phyloP scores from a whole-genome alignment of 495 filamentous ascomycete genomes.

The Podospora comata region DNA sequence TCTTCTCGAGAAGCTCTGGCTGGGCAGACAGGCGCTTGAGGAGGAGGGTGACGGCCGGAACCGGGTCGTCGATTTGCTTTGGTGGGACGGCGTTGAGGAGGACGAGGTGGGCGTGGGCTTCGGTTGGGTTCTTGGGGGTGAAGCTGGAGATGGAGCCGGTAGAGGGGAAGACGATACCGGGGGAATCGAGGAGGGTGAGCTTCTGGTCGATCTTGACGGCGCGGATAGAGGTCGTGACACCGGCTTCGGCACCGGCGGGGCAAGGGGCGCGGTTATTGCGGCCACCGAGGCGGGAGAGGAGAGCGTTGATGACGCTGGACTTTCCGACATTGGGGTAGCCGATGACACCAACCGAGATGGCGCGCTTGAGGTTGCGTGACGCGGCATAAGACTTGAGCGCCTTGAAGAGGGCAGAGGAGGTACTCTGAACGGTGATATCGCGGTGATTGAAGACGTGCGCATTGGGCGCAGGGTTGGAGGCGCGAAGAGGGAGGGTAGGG shows the following conservation, averaged over 20 bases:
- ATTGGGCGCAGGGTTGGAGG: conserved; percentile 77
- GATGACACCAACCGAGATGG: conserved; percentile 88
- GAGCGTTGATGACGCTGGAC: conserved; percentile 93
- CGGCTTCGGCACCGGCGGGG: conserved; percentile 87
- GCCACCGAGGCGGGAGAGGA: conserved; percentile 75
- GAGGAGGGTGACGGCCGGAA: conserved; percentile 79
- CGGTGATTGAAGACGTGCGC: conserved; percentile 91
- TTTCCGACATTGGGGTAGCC: conserved; percentile 98
- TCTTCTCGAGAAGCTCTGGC: conserved; percentile 65
- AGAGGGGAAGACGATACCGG: conserved; percentile 89
- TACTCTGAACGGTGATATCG: conserved; percentile 80
- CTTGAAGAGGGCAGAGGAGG: conserved; percentile 81
- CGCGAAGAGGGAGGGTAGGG: conserved; percentile 87
- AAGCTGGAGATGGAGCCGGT: conserved; percentile 38
- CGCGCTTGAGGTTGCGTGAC: conserved; percentile 77
- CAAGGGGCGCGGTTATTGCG: conserved; percentile 61
- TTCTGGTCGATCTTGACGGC: conserved; percentile 93
- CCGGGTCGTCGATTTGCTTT: conserved; percentile 86
- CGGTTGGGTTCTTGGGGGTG: conserved; percentile 58
- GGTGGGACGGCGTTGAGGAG: conserved; percentile 90
- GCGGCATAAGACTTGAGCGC: conserved; percentile 89
- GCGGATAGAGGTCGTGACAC: conserved; percentile 84
- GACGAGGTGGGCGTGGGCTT: conserved; percentile 78
- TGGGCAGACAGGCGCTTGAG: conserved; percentile 72
- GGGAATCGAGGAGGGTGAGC: conserved; percentile 90